phyloP scores from a whole-genome alignment of 2,329 filamentous ascomycete genomes.

The Hymenoscyphus infarciens region DNA sequence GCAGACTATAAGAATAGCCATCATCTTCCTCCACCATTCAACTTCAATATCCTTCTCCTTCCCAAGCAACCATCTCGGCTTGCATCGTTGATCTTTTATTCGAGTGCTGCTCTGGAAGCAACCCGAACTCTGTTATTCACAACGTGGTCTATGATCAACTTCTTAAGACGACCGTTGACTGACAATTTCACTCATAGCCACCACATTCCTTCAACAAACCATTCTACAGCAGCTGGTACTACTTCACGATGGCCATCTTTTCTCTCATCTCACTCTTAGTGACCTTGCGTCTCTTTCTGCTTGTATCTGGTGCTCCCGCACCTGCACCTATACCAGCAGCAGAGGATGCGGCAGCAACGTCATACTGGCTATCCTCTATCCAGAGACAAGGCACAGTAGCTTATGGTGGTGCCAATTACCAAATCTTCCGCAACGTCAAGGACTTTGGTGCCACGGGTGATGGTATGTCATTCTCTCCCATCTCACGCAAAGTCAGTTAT shows the following conservation, averaged over 20 bases:
- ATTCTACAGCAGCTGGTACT: conserved; percentile 34
- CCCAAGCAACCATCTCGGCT: background rate
- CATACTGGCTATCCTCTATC: conserved; percentile 34
- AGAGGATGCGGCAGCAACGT: conserved; percentile 22
- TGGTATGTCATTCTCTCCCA: conserved; percentile 39
- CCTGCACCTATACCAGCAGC: conserved; percentile 12
- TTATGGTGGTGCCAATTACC: conserved; percentile 50
- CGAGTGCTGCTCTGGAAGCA: conserved; percentile 7
- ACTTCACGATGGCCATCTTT: conserved; percentile 34
- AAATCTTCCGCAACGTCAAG: conserved; percentile 73
- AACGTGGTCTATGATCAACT: conserved; percentile 3
- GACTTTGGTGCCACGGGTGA: conserved; percentile 71
- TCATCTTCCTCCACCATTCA: background rate
- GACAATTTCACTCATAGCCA: conserved; percentile 21
- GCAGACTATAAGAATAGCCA: conserved; percentile 4
- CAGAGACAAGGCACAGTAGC: conserved; percentile 34
- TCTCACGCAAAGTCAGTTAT: background rate
- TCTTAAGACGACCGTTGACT: conserved; percentile 6
- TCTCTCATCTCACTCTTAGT: conserved; percentile 31
- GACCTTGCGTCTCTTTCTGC: conserved; percentile 30
- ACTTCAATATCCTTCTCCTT: background rate
- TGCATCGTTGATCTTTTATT: conserved; percentile 1
- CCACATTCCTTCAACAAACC: conserved; percentile 31
- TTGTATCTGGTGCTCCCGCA: conserved; percentile 26
- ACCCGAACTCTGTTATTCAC: background rate